Evolutionary conservation across 768 basidiomycete genomes (phyloP), one percentile per base, ranked within the genome.

Genomic region (Hebeloma cylindrosporum): DNA sequence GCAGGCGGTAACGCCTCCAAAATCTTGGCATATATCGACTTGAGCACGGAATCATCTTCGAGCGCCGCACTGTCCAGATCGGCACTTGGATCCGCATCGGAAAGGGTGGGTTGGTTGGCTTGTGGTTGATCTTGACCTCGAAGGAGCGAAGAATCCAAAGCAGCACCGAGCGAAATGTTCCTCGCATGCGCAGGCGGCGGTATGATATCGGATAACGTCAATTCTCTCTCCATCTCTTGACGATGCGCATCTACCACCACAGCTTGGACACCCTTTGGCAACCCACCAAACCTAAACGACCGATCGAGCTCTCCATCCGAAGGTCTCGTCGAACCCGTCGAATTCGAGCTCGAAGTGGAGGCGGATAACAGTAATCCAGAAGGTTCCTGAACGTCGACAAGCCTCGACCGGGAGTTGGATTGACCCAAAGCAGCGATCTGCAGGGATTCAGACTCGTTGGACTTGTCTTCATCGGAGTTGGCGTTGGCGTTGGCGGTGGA

Each of bases 131-230:
- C n/a, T 25, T 26, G 27, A 37, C 22, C 5, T 33, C 16, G 16
- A 22, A 27, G 31, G 30, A 33, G 17, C n/a, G 51, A 45, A 37
- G 3, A 33, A 22, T 11, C 34, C 25, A 34, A 67, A 65, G 26
- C 26, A 37, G 38, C 22, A 34, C 21, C 40, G 17, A 50, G 43
- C 0, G 81, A 80, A 25, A 77, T 57, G 1, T 75, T 69, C 21
- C 73, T 73, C 13, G 68, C 71, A 52, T 80, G 72, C 8, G 75
- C 67, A 0, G 74, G 72, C 0, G 85, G 79, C 5, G 86, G 87
- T 37, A 89, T 85, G 60, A 90, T 87, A 49, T 89, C 85, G 0
- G 85, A 80, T 17, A 89, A 66, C 3, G 85, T 86, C 37, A 84
- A 57, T 0, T 72, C 72, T 37, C 66, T 61, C 43, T 57, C 52